A percentile compares a stretch with the other conserved stretches of the same genome.
phyloP scores from a whole-genome alignment of 2,329 filamentous ascomycete species.

The Alternaria metachromatica region DNA sequence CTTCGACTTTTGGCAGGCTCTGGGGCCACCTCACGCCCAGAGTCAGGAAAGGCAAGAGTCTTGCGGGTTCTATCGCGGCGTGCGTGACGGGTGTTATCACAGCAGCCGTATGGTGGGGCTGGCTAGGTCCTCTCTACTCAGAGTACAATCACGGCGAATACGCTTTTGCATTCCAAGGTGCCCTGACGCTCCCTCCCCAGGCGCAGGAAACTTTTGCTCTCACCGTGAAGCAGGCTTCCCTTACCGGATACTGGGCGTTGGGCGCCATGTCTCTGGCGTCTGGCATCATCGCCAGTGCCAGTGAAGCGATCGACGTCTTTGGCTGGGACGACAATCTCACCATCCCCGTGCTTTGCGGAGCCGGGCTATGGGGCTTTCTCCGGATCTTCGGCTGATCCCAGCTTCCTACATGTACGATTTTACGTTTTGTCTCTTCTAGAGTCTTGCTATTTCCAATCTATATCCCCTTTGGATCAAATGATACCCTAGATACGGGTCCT shows the following conservation, averaged over 20 bases:
- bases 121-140: slow-evolving; percentile 67
- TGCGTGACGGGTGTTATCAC: slow-evolving; percentile 83
- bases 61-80: slow-evolving; percentile 87
- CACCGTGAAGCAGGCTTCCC: slow-evolving; percentile 62
- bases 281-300: slow-evolving; percentile 85
- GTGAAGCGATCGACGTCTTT: slow-evolving; percentile 89
- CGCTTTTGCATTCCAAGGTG: slow-evolving; percentile 82
- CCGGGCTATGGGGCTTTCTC: slow-evolving; percentile 90
- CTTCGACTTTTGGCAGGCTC: slow-evolving; percentile 88
- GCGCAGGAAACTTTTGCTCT: slow-evolving; percentile 68
- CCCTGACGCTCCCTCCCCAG: slow-evolving; percentile 70
- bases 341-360: slow-evolving; percentile 88
- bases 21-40: slow-evolving; percentile 89
- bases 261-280: slow-evolving; percentile 84
- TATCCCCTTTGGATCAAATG: slow-evolving; percentile 10
- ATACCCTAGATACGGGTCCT: slow-evolving; percentile 20
- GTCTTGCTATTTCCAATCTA: slow-evolving; percentile 13
- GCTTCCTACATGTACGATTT: background rate
- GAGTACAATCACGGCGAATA: slow-evolving; percentile 53
- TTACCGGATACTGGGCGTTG: slow-evolving; percentile 76
- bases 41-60: slow-evolving; percentile 84
- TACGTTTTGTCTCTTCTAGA: slow-evolving; percentile 14
- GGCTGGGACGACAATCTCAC: slow-evolving; percentile 98
- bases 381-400: slow-evolving; percentile 72
- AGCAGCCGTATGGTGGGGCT: slow-evolving; percentile 87